Evolutionary conservation across 78 protist species (phyloP), one percentile per base, ranked within the genome.

Genomic region (Capsaspora owczarzaki): DNA sequence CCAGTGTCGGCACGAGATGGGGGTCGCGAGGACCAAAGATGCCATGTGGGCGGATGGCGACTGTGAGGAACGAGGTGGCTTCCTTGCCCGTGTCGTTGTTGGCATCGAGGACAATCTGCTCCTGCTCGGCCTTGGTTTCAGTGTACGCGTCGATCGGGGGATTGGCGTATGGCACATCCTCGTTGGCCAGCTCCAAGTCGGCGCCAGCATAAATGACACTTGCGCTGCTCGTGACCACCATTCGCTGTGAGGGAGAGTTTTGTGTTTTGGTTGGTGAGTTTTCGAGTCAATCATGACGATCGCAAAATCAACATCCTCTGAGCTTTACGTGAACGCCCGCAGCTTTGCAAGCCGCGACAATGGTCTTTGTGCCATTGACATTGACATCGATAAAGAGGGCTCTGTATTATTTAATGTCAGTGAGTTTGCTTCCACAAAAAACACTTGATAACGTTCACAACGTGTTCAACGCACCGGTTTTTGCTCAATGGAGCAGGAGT

Each of bases 221-320:
- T 22, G 49, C 43, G 74, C 74, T 69, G 74, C 49, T 40, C 27
- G 74, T 69, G 47, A 69, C 49, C 31, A 69, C 74, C 35, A 69
- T 43, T 1, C 74, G 74, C n/a, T n/a, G n/a, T n/a, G n/a, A n/a
- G n/a, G n/a, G n/a, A n/a, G n/a, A n/a, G n/a, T n/a, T n/a, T n/a
- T n/a, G n/a, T n/a, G n/a, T n/a, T n/a, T n/a, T n/a, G n/a, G n/a
- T n/a, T n/a, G n/a, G n/a, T n/a, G n/a, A n/a, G n/a, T n/a, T n/a
- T n/a, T n/a, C n/a, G n/a, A n/a, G n/a, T n/a, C n/a, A n/a, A n/a
- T n/a, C n/a, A n/a, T n/a, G n/a, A n/a, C n/a, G n/a, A n/a, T n/a
- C n/a, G n/a, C n/a, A n/a, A n/a, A n/a, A n/a, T n/a, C n/a, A n/a
- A n/a, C n/a, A n/a, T n/a, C n/a, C n/a, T n/a, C n/a, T n/a, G n/a